Evolutionary conservation across 2,329 filamentous ascomycete genomes (phyloP).

Genomic region (Calonectria fujianensis): DNA sequence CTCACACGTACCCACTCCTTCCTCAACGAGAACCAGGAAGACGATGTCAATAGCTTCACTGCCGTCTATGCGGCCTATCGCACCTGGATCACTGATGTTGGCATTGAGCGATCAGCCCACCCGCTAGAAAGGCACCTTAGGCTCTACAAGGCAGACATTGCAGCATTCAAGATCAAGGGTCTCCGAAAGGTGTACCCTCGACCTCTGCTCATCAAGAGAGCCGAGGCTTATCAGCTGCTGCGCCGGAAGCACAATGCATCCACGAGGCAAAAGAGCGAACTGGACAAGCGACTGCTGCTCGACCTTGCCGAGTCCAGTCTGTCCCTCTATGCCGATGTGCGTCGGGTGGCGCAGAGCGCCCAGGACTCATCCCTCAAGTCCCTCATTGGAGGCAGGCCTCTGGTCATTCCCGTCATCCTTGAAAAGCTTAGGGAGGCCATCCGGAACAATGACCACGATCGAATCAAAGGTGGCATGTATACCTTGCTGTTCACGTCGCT

Average conservation of each 20-base stretch:
- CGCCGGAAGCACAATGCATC: conserved; percentile 95
- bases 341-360: conserved; percentile 93
- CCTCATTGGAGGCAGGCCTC: conserved; percentile 88
- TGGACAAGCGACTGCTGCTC: conserved; percentile 89
- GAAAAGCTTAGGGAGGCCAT: conserved; percentile 86
- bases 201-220: conserved; percentile 92
- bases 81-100: conserved; percentile 98
- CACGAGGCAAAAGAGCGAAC: conserved; percentile 89
- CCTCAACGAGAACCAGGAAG: conserved; percentile 88
- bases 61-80: conserved; percentile 93
- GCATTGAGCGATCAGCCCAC: conserved; percentile 95
- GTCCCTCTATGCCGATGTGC: conserved; percentile 94
- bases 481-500: conserved; percentile 92
- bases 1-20: conserved; percentile 91
- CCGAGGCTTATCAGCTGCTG: conserved; percentile 95
- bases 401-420: conserved; percentile 93
- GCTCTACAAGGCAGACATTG: conserved; percentile 89
- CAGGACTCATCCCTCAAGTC: conserved; percentile 95
- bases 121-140: conserved; percentile 91
- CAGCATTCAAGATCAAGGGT: conserved; percentile 95
- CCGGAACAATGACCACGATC: conserved; percentile 86
- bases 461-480: conserved; percentile 96
- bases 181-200: conserved; percentile 94
- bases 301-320: conserved; percentile 93
- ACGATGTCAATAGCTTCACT: conserved; percentile 97